Base-by-base conservation (phyloP, 805 yeast species). In the Kuraishia piskuri region DNA sequence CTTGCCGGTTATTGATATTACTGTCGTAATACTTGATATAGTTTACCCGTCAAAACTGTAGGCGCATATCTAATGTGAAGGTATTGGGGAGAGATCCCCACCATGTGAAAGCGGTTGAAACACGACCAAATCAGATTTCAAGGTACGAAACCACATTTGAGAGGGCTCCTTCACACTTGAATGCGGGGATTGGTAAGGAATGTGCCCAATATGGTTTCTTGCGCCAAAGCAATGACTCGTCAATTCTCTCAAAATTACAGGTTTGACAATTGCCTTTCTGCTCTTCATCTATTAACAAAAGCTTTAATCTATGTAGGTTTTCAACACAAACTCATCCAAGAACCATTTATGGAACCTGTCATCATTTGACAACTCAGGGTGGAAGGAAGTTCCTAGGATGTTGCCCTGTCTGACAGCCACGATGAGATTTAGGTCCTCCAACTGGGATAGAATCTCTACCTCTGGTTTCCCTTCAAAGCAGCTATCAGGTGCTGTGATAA, bases 321-420 rank as follows among this genome's bases (percentile, higher is more conserved):
- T 45, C 20, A 73, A 53, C 4, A 84, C 84, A 66, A 82, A 83
- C 59, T 79, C 81, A 55, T 73, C 74, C 37, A 86, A 58, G 64
- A 84, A 88, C 87, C 89, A 87, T 59, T 78, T 75, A 64, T 88
- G 95, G 61, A 88, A 79, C 31, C 86, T 68, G 47, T 63, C 60
- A 57, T 84, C 89, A 14, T 64, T 67, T 1, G 84, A 68, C 40
- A 88, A 72, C 65, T 88, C 95, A 0, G 95, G 95, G 64, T 88
- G 95, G 66, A 88, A 88, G 1, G 90, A 82, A 0, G 91, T 87
- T 2, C 90, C 92, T 50, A 87, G 65, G 36, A 80, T 70, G 44
- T 74, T 74, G 0, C 85, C 88, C 63, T 87, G 90, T 60, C 80
- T 73, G 6, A 86, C 90, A 0, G 91, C 94, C 2, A 88, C 92